A percentile compares a stretch with the other conserved stretches of the same genome.
Conservation (phyloP, 2,329 filamentous ascomycete genomes). For the Beauveria caledonica region DNA sequence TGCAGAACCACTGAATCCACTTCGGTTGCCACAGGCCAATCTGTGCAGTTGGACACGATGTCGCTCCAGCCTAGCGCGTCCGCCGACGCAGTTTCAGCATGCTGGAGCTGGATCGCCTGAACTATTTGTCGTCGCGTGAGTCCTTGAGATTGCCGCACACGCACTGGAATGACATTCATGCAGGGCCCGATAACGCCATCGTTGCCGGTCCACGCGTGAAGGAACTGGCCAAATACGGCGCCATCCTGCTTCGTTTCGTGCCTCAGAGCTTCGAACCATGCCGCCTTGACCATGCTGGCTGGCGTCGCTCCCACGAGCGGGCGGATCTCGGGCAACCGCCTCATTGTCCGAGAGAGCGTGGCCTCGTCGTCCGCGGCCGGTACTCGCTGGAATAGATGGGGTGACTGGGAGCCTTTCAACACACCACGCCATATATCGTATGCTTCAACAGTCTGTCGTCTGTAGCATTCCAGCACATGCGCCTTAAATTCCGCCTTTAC, state of each 20-base stretch:
- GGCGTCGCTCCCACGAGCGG: neutral
- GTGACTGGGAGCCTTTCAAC: neutral
- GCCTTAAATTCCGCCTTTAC: neutral
- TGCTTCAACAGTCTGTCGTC: neutral
- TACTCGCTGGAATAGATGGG: neutral
- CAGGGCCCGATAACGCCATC: constrained; percentile 1
- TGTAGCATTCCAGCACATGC: neutral
- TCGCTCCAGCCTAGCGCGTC: constrained; percentile 3
- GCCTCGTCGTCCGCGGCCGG: neutral
- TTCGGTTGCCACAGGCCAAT: neutral
- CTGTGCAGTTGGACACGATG: neutral
- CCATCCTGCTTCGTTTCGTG: neutral
- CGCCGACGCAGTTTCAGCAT: neutral
- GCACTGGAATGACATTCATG: constrained; percentile 4
- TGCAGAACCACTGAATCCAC: constrained; percentile 4
- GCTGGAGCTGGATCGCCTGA: neutral
- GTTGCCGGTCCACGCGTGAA: neutral
- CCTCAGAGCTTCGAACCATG: neutral
- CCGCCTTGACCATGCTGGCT: constrained; percentile 2
- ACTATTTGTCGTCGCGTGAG: neutral
- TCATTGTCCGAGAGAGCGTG: neutral
- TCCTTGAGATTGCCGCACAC: neutral
- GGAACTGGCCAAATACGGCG: constrained; percentile 1
- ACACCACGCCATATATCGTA: neutral
- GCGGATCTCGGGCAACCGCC: neutral